Conservation (phyloP, 352 stramenopile species). For the Globisporangium cederbergense region DNA sequence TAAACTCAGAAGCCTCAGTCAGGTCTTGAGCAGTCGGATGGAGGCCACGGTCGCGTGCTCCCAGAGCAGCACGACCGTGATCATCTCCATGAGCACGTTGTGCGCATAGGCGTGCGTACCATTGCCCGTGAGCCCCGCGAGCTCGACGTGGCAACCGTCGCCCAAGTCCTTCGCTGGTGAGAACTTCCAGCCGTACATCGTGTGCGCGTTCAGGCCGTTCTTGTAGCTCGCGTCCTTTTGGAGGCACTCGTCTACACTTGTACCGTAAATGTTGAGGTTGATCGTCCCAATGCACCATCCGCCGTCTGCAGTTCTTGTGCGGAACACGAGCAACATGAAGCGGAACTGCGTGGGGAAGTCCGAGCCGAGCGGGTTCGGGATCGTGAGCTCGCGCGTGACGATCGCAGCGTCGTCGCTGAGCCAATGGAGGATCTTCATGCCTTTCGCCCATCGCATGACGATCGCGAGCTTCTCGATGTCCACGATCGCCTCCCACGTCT, state of each 20-base stretch:
- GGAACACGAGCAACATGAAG: constrained; percentile 27
- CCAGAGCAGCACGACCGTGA: constrained; percentile 31
- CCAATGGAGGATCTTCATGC: constrained; percentile 44
- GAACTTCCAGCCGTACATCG: constrained; percentile 31
- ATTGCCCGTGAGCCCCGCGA: constrained; percentile 29
- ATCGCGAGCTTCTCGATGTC: constrained; percentile 18
- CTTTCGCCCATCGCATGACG: constrained; percentile 32
- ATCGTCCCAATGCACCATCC: constrained; percentile 21
- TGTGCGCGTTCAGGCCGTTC: constrained; percentile 21
- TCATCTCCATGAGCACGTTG: constrained; percentile 34
- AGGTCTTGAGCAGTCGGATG: constrained; percentile 16
- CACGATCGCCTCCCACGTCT: constrained; percentile 29
- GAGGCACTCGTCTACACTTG: constrained; percentile 22
- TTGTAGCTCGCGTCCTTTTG: constrained; percentile 16
- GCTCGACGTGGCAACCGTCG: constrained; percentile 20
- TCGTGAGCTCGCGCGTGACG: constrained; percentile 23
- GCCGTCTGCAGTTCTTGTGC: constrained; percentile 4
- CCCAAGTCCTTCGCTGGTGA: background rate
- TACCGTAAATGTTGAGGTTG: constrained; percentile 29
- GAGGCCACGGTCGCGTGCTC: constrained; percentile 23
- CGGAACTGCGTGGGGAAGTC: constrained; percentile 19
- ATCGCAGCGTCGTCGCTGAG: constrained; percentile 24
- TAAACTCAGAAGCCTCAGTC: constrained; percentile 4
- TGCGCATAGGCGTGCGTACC: constrained; percentile 24
- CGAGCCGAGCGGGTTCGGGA: constrained; percentile 17